These are phyloP conservation scores for Boletus coccyginus DNA, from an alignment of 768 basidiomycete species.

Conservation along the genomic window DNA sequence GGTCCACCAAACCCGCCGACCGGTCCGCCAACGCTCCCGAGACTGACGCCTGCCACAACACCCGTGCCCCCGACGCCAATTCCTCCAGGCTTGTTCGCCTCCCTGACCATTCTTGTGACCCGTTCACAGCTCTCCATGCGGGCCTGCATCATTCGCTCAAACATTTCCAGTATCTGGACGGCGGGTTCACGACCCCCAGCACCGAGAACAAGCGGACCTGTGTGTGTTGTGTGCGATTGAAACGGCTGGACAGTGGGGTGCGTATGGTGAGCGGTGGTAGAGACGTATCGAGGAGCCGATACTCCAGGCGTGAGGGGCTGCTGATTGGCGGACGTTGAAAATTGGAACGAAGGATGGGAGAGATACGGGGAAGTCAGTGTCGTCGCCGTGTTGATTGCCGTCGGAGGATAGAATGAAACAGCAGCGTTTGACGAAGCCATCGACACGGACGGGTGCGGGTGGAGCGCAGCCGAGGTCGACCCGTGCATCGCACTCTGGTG, in stretches of 20 bases:
- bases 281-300: conserved; percentile 3
- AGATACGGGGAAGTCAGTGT: conserved; percentile 34
- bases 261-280: conserved; percentile 13
- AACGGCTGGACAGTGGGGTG: conserved; percentile 6
- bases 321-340: conserved; percentile 14
- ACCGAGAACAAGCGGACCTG: conserved; percentile 28
- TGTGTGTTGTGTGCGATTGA: conserved; percentile 12
- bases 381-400: conserved; percentile 29
- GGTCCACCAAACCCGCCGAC: conserved; percentile 32
- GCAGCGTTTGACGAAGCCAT: conserved; percentile 15
- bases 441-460: conserved; percentile 16
- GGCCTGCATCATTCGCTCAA: conserved; percentile 69
- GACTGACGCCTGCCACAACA: conserved; percentile 5
- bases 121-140: conserved; percentile 76
- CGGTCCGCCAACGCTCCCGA: conserved; percentile 27
- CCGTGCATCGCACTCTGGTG: conserved; percentile 16
- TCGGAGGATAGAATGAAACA: conserved; percentile 29
- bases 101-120: conserved; percentile 52
- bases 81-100: conserved; percentile 26
- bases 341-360: conserved; percentile 29
- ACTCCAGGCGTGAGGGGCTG: conserved; percentile 11
- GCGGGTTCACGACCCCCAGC: conserved; percentile 36
- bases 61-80: conserved; percentile 6
- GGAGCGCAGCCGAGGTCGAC: conserved; percentile 11
- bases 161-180: conserved; percentile 61